Base-by-base conservation (phyloP, 306 rosid genomes). In the Echinosophora koreensis region DNA sequence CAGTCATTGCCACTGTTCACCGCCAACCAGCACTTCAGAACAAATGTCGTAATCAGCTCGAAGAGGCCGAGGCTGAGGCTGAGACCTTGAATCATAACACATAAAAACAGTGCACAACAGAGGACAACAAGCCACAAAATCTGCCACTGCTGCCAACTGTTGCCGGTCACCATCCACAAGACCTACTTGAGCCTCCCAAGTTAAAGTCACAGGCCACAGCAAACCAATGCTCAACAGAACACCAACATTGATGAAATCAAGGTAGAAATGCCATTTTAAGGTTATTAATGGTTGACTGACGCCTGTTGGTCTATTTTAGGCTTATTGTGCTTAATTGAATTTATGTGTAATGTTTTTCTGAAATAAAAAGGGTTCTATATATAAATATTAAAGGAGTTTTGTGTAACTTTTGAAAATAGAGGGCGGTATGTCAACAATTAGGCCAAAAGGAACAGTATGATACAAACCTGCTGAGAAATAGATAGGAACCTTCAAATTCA, bases 401-500 rank as follows among this genome's bases (percentile, higher is more conserved):
- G 14, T 44, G 50, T 44, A 44, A 44, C 11, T 7, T 8, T 41
- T 30, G 32, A 30, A 30, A 41, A 2, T 41, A 41, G 11, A 7
- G 47, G 47, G 7, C 11, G 47, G 8, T 41, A 41, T 44, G 50
- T 11, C 4, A 44, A 44, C 10, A 44, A 11, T 12, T 44, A 44
- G 50, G 50, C 50, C 10, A 10, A 2, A 44, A 44, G 50, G n/a
- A 44, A 44, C 7, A 37, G 41, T 37, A 44, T 44, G 32, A 54
- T 22, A 49, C 83, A 66, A 71, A 94, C 98, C 97, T 88, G 97
- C 87, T 60, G 97, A 95, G 82, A 90, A 89, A 79, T 95, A 95
- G 67, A 95, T 95, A 38, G 97, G 98, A 89, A 95, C 83, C 85
- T 90, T 88, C 82, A 92, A 86, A 88, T 88, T 89, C 97, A 89